phyloP scores from a whole-genome alignment of 306 rosid genomes.

The Parietaria judaica region DNA sequence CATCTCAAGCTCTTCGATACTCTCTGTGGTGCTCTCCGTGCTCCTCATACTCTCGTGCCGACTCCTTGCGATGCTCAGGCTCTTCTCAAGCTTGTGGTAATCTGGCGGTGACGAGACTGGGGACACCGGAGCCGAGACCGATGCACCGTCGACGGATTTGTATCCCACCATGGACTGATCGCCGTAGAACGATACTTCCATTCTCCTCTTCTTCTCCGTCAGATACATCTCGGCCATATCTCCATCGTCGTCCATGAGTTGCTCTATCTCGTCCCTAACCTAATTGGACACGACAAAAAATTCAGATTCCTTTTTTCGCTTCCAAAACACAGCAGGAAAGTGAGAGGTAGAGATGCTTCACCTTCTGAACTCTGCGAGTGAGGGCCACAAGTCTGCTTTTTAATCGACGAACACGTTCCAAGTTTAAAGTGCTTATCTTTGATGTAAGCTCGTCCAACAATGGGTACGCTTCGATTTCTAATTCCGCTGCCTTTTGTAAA shows the following conservation, averaged over 20 bases:
- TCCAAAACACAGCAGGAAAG: conserved; percentile 17
- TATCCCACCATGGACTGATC: conserved; percentile 75
- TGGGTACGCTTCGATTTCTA: conserved; percentile 96
- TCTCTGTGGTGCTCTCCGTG: conserved; percentile 69
- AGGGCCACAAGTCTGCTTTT: conserved; percentile 96
- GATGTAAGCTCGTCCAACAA: conserved; percentile 90
- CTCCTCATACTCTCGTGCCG: conserved; percentile 90
- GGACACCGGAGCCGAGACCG: conserved; percentile 94
- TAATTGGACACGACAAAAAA: conserved; percentile 10
- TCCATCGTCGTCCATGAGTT: conserved; percentile 99
- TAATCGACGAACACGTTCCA: conserved; percentile 96
- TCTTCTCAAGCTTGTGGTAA: conserved; percentile 72
- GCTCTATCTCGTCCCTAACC: conserved; percentile 99
- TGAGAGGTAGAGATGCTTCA: conserved; percentile 19
- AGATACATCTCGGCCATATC: conserved; percentile 99
- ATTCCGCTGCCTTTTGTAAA: conserved; percentile 81
- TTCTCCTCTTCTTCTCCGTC: conserved; percentile 85
- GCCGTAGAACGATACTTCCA: conserved; percentile 74
- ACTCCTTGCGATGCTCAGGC: conserved; percentile 89
- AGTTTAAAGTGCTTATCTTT: conserved; percentile 93
- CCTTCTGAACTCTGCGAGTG: conserved; percentile 99
- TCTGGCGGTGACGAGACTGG: conserved; percentile 96
- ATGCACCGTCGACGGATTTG: conserved; percentile 66
- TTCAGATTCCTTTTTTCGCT: neutral
- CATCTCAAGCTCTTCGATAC: conserved; percentile 99